Percentiles rank a stretch among this genome's conserved stretches.
phyloP scores from a whole-genome alignment of 768 basidiomycete species.

The Multifurca ochricompacta region DNA sequence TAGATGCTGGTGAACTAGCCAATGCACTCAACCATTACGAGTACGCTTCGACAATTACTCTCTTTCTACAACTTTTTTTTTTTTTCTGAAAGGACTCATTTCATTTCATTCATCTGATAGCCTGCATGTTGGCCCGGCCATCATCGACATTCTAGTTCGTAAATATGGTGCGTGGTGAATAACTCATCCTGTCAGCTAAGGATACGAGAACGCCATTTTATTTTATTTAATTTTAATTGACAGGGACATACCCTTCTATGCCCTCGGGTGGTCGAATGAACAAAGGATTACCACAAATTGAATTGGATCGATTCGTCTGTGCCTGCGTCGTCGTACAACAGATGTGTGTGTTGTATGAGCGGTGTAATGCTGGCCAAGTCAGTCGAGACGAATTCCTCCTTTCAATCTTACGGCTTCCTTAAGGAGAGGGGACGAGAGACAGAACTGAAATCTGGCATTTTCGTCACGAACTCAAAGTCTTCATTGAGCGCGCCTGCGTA shows the following conservation, averaged over 20 bases:
- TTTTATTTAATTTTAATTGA: neutral
- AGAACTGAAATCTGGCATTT: neutral
- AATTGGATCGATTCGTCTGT: conserved; percentile 5
- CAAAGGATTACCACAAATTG: neutral
- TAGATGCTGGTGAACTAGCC: neutral
- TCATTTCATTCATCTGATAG: neutral
- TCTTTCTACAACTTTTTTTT: too few species aligned
- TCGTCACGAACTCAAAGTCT: too few species aligned
- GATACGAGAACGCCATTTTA: too few species aligned
- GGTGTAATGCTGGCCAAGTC: neutral
- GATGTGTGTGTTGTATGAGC: conserved; percentile 1
- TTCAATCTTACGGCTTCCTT: neutral
- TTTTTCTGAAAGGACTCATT: too few species aligned
- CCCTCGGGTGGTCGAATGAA: neutral
- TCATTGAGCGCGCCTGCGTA: too few species aligned
- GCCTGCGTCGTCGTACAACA: conserved; percentile 3
- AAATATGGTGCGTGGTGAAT: neutral
- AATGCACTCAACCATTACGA: neutral
- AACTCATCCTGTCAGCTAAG: too few species aligned
- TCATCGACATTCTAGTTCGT: neutral
- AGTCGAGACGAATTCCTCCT: conserved; percentile 3
- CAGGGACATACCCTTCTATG: neutral
- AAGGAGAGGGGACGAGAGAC: neutral
- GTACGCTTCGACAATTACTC: too few species aligned
- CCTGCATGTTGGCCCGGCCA: neutral